Base-by-base conservation (phyloP, 2,329 filamentous ascomycete species). In the Paraphaeosphaeria minitans region DNA sequence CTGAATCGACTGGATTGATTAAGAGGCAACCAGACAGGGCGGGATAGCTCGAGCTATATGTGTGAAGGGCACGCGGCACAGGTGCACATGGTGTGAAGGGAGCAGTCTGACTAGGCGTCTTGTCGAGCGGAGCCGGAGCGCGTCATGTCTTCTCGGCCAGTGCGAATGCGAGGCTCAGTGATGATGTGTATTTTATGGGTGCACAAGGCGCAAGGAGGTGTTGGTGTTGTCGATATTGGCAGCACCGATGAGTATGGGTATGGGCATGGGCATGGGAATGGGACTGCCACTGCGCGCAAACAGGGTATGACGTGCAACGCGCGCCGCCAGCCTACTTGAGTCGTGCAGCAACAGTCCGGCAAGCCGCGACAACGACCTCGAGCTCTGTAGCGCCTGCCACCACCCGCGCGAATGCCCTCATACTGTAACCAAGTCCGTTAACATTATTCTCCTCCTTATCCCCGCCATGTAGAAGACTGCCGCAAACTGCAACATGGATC, bases 401-500 rank as follows among this genome's bases (percentile, higher is more conserved):
- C 35, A 12, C 27, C 33, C 27, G 16, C 24, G 33, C 41, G 56
- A 49, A 58, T 49, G 50, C 14, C 27, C 16, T 35, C 35, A 35
- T 21, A 10, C 43, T 27, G 14, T 19, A 2, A 22, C 21, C 27
- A 8, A 13, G 27, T 29, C 19, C 52, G 12, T 57, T 54, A 60
- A 42, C 49, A 4, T 31, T 46, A 43, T n/a, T 27, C 27, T 29
- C 53, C 45, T 29, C 56, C 16, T n/a, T n/a, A n/a, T n/a, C n/a
- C 19, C 39, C 21, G 57, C 60, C 66, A 70, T 74, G 72, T 73
- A 73, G 68, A 66, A 41, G 53, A 60, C 51, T 53, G 47, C 31
- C 52, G 48, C 63, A 56, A 48, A 48, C 33, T 53, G 58, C 67
- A 72, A 47, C 61, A 97, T 98, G 93, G 94, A 98, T 82, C 83